phyloP scores from a whole-genome alignment of 2,329 filamentous ascomycete genomes.

The Fusarium burgessii region DNA sequence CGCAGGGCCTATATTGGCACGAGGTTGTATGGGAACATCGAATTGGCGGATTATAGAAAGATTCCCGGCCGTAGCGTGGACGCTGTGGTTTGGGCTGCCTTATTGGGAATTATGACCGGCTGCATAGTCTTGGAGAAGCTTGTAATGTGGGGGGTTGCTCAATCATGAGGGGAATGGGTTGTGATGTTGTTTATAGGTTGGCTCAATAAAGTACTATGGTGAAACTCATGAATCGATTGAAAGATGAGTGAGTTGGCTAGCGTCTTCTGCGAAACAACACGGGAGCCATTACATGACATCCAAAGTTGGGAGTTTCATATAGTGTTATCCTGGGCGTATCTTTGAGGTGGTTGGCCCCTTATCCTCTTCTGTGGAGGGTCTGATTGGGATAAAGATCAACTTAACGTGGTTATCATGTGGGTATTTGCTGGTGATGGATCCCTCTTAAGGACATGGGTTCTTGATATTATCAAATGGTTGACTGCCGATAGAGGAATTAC shows the following conservation, averaged over 20 bases:
- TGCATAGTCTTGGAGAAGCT: constrained; percentile 25
- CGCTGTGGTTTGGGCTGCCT: constrained; percentile 31
- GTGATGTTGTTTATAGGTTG: neutral
- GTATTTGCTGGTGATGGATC: constrained; percentile 2
- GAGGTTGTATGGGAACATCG: constrained; percentile 35
- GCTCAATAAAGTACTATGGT: neutral
- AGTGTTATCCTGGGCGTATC: neutral
- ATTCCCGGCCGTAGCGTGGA: constrained; percentile 21
- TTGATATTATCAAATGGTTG: constrained; percentile 6
- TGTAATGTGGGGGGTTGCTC: constrained; percentile 25
- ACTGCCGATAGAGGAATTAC: constrained; percentile 10
- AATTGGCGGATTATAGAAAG: constrained; percentile 42
- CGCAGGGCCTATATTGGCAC: constrained; percentile 24
- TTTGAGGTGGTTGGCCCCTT: neutral
- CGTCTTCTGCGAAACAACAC: neutral
- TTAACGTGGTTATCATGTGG: constrained; percentile 11
- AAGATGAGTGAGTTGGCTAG: neutral
- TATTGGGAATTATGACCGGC: constrained; percentile 40
- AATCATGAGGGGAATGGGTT: constrained; percentile 8
- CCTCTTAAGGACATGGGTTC: constrained; percentile 21
- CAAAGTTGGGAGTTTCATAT: neutral
- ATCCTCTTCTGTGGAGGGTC: neutral
- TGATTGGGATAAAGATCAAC: constrained; percentile 27
- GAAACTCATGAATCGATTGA: neutral
- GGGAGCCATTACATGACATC: neutral